phyloP scores from a whole-genome alignment of 2,329 filamentous ascomycete genomes.

The Ophiostoma tasmaniense region DNA sequence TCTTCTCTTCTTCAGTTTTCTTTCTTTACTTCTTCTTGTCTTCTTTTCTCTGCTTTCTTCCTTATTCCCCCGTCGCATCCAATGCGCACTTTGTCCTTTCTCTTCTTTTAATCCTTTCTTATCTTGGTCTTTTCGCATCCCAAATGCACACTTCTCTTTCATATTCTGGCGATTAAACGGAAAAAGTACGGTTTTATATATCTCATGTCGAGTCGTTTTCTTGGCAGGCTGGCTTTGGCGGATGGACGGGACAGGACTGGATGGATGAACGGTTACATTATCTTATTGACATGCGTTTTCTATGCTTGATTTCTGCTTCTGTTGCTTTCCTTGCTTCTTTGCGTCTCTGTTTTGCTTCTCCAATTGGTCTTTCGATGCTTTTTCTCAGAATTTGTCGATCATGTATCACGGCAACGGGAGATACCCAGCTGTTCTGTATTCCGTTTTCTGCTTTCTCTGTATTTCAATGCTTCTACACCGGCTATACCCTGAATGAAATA shows the following conservation, averaged over 20 bases:
- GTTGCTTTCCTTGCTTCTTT: not conserved
- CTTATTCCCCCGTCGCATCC: constrained; percentile 6
- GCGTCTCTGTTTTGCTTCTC: not conserved
- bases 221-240: constrained; percentile 7
- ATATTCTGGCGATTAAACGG: not conserved
- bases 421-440: not conserved
- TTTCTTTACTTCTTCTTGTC: not conserved
- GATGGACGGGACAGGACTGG: not conserved
- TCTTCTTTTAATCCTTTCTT: not conserved
- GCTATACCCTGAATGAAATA: not conserved
- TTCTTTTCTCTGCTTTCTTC: not conserved
- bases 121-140: not conserved
- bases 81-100: not conserved
- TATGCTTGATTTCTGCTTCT: not conserved
- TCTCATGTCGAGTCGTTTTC: not conserved
- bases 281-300: not conserved
- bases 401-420: not conserved
- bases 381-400: not conserved
- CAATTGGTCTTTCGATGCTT: not conserved
- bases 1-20: not conserved
- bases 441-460: not conserved
- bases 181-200: not conserved
- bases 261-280: not conserved
- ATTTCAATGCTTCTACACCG: not conserved
- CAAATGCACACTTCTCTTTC: not conserved